phyloP scores from a whole-genome alignment of 495 filamentous ascomycete genomes.

The Platismatia glauca region DNA sequence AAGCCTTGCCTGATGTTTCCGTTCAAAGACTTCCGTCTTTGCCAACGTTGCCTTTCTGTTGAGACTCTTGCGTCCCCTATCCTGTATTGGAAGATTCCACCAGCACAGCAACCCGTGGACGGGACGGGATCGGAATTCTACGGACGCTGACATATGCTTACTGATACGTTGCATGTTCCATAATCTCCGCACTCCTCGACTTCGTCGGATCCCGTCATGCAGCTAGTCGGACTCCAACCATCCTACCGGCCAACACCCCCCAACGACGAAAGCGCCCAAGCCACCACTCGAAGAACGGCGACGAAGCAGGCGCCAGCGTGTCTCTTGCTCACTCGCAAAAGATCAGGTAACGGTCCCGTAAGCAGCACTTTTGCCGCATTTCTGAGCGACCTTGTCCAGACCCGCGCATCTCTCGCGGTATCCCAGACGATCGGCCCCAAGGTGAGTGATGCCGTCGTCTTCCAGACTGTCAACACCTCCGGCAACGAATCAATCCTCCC shows the following conservation, averaged over 20 bases:
- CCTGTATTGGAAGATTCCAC: too few species aligned
- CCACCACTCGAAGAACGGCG: background rate
- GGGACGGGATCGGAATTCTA: background rate
- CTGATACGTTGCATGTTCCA: background rate
- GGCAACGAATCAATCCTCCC: too few species aligned
- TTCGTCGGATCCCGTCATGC: background rate
- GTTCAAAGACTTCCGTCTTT: background rate
- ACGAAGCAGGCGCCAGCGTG: background rate
- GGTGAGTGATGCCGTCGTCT: background rate
- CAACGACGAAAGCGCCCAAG: background rate
- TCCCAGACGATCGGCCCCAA: background rate
- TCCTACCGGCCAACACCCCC: background rate
- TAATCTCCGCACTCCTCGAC: too few species aligned
- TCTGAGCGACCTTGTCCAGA: background rate
- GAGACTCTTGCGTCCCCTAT: background rate
- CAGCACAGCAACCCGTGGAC: background rate
- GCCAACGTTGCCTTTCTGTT: background rate
- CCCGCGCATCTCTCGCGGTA: background rate
- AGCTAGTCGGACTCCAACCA: background rate
- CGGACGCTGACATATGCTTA: background rate
- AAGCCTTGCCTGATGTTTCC: background rate
- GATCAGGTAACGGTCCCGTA: background rate
- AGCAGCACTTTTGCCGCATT: background rate
- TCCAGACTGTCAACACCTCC: background rate
- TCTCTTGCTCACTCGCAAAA: background rate